A percentile compares a stretch with the other conserved stretches of the same genome.
Evolutionary conservation across 441 rosid species (phyloP).

Genomic region (Pelargonium hybrid): DNA sequence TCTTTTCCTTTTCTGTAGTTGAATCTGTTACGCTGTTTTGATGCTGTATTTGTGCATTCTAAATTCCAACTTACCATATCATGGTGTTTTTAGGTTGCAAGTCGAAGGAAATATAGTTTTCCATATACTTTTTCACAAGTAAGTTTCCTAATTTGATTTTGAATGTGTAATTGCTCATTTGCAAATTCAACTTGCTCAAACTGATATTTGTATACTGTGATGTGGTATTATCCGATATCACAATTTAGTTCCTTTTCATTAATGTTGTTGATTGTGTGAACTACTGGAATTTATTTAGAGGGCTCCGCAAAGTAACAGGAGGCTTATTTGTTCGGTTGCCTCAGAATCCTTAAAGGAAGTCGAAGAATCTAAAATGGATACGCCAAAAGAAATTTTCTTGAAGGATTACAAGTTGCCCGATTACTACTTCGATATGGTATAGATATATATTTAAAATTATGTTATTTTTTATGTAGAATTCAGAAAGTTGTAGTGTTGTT

Average conservation of each 20-base stretch:
- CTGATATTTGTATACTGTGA: not conserved
- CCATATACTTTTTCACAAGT: constrained; percentile 36
- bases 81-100: constrained; percentile 30
- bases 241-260: constrained; percentile 9
- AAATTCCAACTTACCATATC: not conserved
- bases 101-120: constrained; percentile 29
- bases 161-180: not conserved
- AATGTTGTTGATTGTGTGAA: constrained; percentile 7
- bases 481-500: not conserved
- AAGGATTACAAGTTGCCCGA: constrained; percentile 89
- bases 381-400: constrained; percentile 79
- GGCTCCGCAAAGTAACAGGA: constrained; percentile 33
- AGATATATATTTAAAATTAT: constrained; percentile 12
- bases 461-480: constrained; percentile 2
- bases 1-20: not conserved
- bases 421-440: constrained; percentile 75
- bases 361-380: constrained; percentile 65
- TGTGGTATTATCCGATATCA: not conserved
- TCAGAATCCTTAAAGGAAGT: constrained; percentile 43
- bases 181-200: not conserved
- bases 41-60: not conserved
- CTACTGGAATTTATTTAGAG: constrained; percentile 33
- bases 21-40: not conserved
- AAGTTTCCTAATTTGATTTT: constrained; percentile 19
- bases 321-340: constrained; percentile 66